phyloP scores from a whole-genome alignment of 2,329 filamentous ascomycete genomes.

The Dactylellina drechsleri region DNA sequence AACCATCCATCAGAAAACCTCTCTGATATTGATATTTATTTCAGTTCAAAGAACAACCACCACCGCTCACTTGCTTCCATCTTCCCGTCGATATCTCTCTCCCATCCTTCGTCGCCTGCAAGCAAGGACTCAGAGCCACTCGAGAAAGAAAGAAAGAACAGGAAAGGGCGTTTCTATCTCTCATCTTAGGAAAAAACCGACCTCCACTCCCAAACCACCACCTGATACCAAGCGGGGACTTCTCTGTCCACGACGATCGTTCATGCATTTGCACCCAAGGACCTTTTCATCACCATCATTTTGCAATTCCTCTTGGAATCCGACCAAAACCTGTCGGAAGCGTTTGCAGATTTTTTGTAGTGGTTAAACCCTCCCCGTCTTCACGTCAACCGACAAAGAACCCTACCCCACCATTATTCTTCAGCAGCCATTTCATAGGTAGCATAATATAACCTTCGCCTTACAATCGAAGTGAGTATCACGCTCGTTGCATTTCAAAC shows the following conservation, averaged over 20 bases:
- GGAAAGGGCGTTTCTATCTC: slow-evolving; percentile 24
- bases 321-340: slow-evolving; percentile 55
- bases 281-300: slow-evolving; percentile 56
- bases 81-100: slow-evolving; percentile 17
- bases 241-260: slow-evolving; percentile 55
- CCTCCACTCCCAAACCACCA: slow-evolving; percentile 14
- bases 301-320: slow-evolving; percentile 56
- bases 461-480: slow-evolving; percentile 41
- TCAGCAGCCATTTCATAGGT: slow-evolving; percentile 27
- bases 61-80: slow-evolving; percentile 40
- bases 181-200: slow-evolving; percentile 31
- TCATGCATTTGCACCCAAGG: slow-evolving; percentile 56
- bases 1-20: neutral
- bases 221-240: slow-evolving; percentile 50
- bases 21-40: slow-evolving; percentile 8
- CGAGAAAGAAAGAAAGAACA: slow-evolving; percentile 11
- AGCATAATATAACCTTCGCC: slow-evolving; percentile 32
- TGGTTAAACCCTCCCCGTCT: slow-evolving; percentile 43
- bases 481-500: neutral
- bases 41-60: slow-evolving; percentile 1
- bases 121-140: slow-evolving; percentile 13
- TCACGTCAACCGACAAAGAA: slow-evolving; percentile 24
- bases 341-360: slow-evolving; percentile 55
- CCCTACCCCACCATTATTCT: slow-evolving; percentile 8
- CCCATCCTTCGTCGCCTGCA: slow-evolving; percentile 7